Base-by-base conservation (phyloP, 345 rosid genomes). In the Syzygium aqueum region DNA sequence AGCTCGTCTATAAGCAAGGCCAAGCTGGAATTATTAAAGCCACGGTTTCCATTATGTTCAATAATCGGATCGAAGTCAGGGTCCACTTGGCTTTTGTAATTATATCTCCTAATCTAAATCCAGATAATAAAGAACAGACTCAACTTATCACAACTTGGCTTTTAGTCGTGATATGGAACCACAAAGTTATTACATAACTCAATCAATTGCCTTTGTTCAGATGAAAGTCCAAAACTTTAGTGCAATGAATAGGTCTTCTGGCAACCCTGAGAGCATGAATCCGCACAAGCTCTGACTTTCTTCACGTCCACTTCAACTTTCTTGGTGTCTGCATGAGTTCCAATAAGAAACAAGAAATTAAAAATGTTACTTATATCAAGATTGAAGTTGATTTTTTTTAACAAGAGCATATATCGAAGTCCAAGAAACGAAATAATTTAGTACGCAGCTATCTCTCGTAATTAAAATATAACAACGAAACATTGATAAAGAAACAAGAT, bases 1-100 rank as follows among this genome's bases (percentile, higher is more conserved):
- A 96, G 94, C 95, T 96, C 54, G 99, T 97, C 10, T 95, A 96
- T 92, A 95, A 97, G 93, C 99, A 97, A 92, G 99, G 67, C 33
- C 16, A 59, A 59, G 33, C 28, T 12, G 7, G 28, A 6, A 59
- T 59, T 59, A 2, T 7, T 27, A 59, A n/a, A 61, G 67, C 67
- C 53, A 51, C 15, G 16, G 17, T 61, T 61, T 61, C 4, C 33
- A 11, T 61, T 61, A 30, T 61, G 33, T 61, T n/a, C 67, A 3
- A 61, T n/a, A 12, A 27, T 61, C 4, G 1, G 16, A 61, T 61
- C 3, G 9, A 8, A 61, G 28, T n/a, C 15, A 2, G 73, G 1
- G 33, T 61, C 73, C 28, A 11, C 33, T n/a, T 61, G 9, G 28
- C 17, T n/a, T 61, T 61, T 61, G 73, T 61, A 61, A n/a, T 61